A percentile compares a stretch with the other conserved stretches of the same genome.
Evolutionary conservation across 2,329 filamentous ascomycete genomes (phyloP).

Genomic region (Aspergillus fischeri): DNA sequence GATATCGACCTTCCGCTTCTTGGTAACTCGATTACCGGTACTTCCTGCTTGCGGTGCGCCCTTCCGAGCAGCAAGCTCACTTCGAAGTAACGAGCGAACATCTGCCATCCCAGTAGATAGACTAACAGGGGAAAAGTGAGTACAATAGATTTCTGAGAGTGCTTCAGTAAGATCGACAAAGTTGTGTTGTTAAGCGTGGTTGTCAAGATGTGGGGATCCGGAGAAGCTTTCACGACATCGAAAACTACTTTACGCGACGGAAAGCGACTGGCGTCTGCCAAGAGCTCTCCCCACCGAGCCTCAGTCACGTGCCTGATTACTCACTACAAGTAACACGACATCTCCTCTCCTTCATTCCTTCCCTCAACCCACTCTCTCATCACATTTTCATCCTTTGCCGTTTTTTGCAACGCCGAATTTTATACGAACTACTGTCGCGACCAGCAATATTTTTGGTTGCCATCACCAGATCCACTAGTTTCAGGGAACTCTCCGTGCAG

Average conservation of each 20-base stretch:
- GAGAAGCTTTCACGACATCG: conserved; percentile 16
- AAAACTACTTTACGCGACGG: conserved; percentile 16
- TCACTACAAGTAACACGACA: conserved; percentile 6
- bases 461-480: not conserved
- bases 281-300: conserved; percentile 16
- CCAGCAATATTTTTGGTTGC: not conserved
- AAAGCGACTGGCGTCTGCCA: conserved; percentile 19
- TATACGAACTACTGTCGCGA: not conserved
- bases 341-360: not conserved
- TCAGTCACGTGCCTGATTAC: conserved; percentile 16
- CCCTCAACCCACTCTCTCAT: not conserved
- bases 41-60: conserved; percentile 56
- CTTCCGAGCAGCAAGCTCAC: conserved; percentile 69
- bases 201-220: conserved; percentile 18
- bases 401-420: not conserved
- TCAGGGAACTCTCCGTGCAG: not conserved
- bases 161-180: not conserved
- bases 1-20: conserved; percentile 53
- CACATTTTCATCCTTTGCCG: conserved; percentile 3
- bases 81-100: conserved; percentile 72
- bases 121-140: not conserved
- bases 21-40: conserved; percentile 36
- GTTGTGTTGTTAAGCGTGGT: conserved; percentile 1
- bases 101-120: conserved; percentile 61
- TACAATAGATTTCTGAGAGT: not conserved